Base-by-base conservation (phyloP, 805 yeast genomes). In the Candida maris region DNA sequence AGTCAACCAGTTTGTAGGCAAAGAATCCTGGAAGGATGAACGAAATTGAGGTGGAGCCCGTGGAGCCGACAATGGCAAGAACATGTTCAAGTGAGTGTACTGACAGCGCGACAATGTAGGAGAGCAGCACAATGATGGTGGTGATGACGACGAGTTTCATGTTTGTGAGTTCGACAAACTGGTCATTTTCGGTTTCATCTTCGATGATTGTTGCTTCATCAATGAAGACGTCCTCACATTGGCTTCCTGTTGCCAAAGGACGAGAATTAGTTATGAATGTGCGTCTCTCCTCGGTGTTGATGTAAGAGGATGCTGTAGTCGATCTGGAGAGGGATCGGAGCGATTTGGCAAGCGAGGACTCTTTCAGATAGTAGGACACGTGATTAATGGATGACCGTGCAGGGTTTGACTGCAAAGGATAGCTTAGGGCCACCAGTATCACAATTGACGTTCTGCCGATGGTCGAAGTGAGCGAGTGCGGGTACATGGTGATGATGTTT, bases 11-110 rank as follows among this genome's bases (percentile, higher is more conserved):
- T 48, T 74, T 79, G 61, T 74, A 86, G 3, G 91, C 95, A 55
- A 88, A 86, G 16, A 86, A 64, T 0, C 96, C 96, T 0, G 97
- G 97, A 31, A 88, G 68, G 19, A 86, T 87, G 55, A 88, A 88
- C 9, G 96, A 87, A 34, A 89, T 87, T 4, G 95, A 77, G 0
- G 96, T 88, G 1, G 95, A 85, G 0, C 96, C 96, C 0, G 96
- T 87, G 1, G 96, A 85, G 2, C 97, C 97, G 4, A 88, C 95
- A 45, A 88, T 67, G 2, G 95, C 88, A 47, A 88, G 65, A 10
- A 89, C 89, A 31, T 80, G 73, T 19, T 91, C 95, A 48, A 88
- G 75, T 0, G 95, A 85, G 10, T 65, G 65, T 20, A 88, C 81
- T 3, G 76, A 58, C 23, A 81, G 61, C 0, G 96, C 93, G 7